Base-by-base conservation (phyloP, 2,329 filamentous ascomycete species). In the Cytospora piceae region DNA sequence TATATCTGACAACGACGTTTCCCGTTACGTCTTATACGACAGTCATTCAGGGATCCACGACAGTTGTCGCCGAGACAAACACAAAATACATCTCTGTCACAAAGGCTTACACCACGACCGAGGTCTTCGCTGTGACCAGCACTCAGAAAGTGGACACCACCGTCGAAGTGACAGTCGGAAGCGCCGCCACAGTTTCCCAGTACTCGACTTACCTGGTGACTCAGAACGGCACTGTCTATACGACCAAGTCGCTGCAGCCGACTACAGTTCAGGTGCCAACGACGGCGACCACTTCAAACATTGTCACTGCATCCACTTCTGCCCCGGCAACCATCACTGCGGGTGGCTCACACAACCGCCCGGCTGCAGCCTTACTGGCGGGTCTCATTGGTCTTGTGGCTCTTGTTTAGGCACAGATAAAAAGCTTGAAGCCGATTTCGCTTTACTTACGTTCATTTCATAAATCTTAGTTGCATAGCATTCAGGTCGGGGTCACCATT, bases 21-120 rank as follows among this genome's bases (percentile, higher is more conserved):
- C 76, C 77, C 9, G 78, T 77, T 58, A 78, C 74, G 60, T 74
- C 74, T 59, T 77, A 79, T 71, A 79, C 80, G 6, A 83, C 81
- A n/a, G 74, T 81, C 51, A 76, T 78, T 2, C 70, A 74, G 63
- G 78, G 78, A 29, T 74, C 70, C 56, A 83, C 79, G 12, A 71
- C 80, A 54, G 76, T 78, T 58, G 64, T 81, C 56, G 81, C 79
- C 6, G 69, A 76, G 67, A 83, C 81, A 8, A 73, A 74, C 65
- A 81, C 79, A 3, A 73, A 79, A 71, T 81, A 78, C 8, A 71
- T 78, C 3, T 75, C 74, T 29, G 71, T 72, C 31, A 79, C 79
- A 12, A 73, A 77, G 54, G 70, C 79, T 66, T 49, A 64, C 53
- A 54, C 64, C 20, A 67, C 59, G 7, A 66, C 64, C 6, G 74